Evolutionary conservation across 2,329 filamentous ascomycete species (phyloP).

Genomic region (Pseudogymnoascus sp.): DNA sequence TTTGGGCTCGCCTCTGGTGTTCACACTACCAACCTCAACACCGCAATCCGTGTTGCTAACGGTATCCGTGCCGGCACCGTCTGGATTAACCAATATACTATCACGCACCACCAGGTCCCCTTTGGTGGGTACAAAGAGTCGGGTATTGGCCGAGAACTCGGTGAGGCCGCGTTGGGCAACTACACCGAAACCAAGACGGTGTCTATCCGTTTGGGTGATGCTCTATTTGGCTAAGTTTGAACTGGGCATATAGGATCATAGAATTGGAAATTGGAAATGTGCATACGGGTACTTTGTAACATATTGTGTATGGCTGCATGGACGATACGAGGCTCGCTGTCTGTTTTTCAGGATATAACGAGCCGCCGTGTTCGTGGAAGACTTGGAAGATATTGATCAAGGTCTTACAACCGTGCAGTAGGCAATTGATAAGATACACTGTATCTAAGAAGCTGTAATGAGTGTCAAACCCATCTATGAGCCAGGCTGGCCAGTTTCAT

Average conservation of each 20-base stretch:
- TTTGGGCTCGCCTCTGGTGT: constrained; percentile 63
- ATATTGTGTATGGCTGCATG: too few relatives aligned
- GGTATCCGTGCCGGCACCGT: constrained; percentile 48
- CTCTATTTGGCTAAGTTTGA: constrained; percentile 30
- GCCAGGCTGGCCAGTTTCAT: too few relatives aligned
- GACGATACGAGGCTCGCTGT: too few relatives aligned
- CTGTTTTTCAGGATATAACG: too few relatives aligned
- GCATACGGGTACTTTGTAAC: too few relatives aligned
- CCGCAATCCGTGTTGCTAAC: constrained; percentile 58
- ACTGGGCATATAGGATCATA: background rate
- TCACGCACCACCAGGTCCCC: constrained; percentile 55
- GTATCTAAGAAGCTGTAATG: too few relatives aligned
- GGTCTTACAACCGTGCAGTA: too few relatives aligned
- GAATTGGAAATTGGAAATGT: too few relatives aligned
- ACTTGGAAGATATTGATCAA: too few relatives aligned
- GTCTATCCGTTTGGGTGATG: constrained; percentile 42
- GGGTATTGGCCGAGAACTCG: constrained; percentile 66
- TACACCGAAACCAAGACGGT: constrained; percentile 65
- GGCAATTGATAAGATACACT: too few relatives aligned
- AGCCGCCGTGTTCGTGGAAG: too few relatives aligned
- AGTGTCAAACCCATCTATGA: too few relatives aligned
- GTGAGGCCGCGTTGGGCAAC: constrained; percentile 57
- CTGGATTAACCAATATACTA: constrained; percentile 48
- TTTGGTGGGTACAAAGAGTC: constrained; percentile 75
- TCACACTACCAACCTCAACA: constrained; percentile 61